These are phyloP conservation scores for Nakaseomyces bracarensis DNA, from an alignment of 1,139 yeast genomes.

Conservation along the genomic window DNA sequence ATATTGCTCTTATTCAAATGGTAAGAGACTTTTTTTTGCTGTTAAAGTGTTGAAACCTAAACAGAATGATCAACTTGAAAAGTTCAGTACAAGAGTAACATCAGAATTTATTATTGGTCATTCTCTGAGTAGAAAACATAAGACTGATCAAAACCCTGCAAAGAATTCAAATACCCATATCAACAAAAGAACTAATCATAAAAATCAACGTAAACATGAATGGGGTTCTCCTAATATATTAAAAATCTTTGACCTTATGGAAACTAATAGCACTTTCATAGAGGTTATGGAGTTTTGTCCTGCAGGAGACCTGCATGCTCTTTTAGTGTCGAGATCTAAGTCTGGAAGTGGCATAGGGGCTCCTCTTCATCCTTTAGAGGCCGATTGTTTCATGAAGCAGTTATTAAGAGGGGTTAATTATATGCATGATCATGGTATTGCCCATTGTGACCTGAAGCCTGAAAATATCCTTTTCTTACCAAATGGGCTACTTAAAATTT, in stretches of 20 bases:
- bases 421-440: conserved; percentile 67
- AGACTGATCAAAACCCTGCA: conserved; percentile 5
- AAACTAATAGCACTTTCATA: conserved; percentile 49
- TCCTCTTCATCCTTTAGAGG: conserved; percentile 45
- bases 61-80: conserved; percentile 43
- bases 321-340: conserved; percentile 29
- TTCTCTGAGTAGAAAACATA: conserved; percentile 39
- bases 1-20: conserved; percentile 22
- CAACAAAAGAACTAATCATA: conserved; percentile 6
- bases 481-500: conserved; percentile 46
- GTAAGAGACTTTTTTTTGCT: conserved; percentile 43
- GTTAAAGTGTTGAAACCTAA: conserved; percentile 60
- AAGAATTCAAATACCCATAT: not conserved
- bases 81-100: conserved; percentile 60
- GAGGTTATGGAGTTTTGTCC: conserved; percentile 75
- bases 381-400: conserved; percentile 66
- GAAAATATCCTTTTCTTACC: conserved; percentile 51
- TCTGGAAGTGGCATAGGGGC: conserved; percentile 19
- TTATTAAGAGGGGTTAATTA: conserved; percentile 54
- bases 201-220: conserved; percentile 7
- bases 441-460: conserved; percentile 67
- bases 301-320: conserved; percentile 60
- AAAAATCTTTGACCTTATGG: conserved; percentile 61
- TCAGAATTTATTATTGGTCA: conserved; percentile 74
- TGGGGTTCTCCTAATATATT: conserved; percentile 49